phyloP scores from a whole-genome alignment of 73 alveolate genomes.

The Durusdinium trenchii region DNA sequence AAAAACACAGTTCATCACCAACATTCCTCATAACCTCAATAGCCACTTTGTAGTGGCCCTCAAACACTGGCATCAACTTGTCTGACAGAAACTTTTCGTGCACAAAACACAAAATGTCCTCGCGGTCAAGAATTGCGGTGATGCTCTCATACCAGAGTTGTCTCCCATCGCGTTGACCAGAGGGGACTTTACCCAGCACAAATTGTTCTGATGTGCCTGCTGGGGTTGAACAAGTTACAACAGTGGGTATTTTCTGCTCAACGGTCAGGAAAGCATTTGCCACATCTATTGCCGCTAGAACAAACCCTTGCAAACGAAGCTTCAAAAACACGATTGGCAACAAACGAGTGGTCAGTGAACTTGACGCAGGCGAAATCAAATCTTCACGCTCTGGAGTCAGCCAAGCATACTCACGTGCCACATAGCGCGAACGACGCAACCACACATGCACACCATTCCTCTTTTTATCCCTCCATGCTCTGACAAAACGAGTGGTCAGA shows the following conservation, averaged over 20 bases:
- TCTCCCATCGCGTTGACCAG: constrained; percentile 24
- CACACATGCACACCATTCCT: background rate
- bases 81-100: background rate
- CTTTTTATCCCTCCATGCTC: background rate
- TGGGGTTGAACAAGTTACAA: background rate
- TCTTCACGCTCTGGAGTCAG: background rate
- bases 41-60: background rate
- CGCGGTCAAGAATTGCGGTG: background rate
- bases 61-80: background rate
- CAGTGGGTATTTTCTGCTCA: background rate
- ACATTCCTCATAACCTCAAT: background rate
- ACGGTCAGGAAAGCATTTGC: constrained; percentile 5
- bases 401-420: background rate
- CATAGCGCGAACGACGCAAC: background rate
- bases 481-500: background rate
- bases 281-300: background rate
- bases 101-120: background rate
- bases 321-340: background rate
- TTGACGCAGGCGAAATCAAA: background rate
- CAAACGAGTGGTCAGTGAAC: background rate
- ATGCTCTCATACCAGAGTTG: background rate
- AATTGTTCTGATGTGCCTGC: background rate
- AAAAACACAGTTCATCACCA: background rate
- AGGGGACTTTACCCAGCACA: background rate
- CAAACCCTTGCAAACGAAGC: too few species aligned